Evolutionary conservation across 2,329 filamentous ascomycete genomes (phyloP), one percentile per base, ranked within the genome.

Genomic region (Colletotrichum eremochloae): DNA sequence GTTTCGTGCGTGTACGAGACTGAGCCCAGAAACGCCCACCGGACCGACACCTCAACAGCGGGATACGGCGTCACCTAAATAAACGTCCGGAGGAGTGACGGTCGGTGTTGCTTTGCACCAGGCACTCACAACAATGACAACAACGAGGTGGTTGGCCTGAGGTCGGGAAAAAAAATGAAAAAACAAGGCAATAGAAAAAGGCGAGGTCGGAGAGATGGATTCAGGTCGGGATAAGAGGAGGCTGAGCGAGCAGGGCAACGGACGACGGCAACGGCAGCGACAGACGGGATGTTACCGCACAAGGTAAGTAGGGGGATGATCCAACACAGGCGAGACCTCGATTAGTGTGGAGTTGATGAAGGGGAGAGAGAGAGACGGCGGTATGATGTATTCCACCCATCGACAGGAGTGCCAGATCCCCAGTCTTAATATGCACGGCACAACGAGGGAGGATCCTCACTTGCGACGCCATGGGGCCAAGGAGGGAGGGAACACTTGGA

Each of bases 361-460:
- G n/a, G 31, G n/a, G 18, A n/a, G 31, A 36, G 15, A 36, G 15
- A 44, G 15, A 55, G 15, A 36, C 18, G 20, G 53, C 53, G 53
- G n/a, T 64, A 15, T 58, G 64, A 56, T 60, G 66, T 46, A 62
- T 29, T n/a, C 24, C 48, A 24, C 31, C 31, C 42, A 44, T n/a
- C 2, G 15, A 63, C 40, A 68, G 38, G 40, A 36, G 60, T 68
- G 69, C 64, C 69, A 65, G 69, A 68, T 60, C 65, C 65, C 69
- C 65, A 68, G 69, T 72, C 65, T 72, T 72, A 68, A 72, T 72
- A 72, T 38, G 69, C 18, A 60, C 29, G 58, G 29, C 64, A 63
- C 50, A 29, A 40, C 3, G 69, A 68, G 66, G 58, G 65, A 68
- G 58, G n/a, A 72, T 63, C 52, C 58, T 52, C 64, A 50, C 38